These are phyloP conservation scores for Hirschfeldia incana DNA, from an alignment of 345 rosid species.

Conservation along the genomic window DNA sequence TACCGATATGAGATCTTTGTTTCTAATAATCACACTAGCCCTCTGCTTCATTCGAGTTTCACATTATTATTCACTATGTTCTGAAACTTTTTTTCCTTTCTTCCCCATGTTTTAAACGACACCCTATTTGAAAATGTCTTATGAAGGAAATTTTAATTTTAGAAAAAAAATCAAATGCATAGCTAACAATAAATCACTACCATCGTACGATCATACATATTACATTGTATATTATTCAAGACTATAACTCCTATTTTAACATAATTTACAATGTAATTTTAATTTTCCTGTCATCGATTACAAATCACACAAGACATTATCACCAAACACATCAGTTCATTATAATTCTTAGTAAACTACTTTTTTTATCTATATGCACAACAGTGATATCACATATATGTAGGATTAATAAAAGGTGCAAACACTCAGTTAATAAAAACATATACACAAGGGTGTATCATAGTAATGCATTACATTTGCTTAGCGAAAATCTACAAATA, in stretches of 20 bases:
- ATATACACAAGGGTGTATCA: not conserved
- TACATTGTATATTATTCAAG: not conserved
- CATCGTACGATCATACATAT: not conserved
- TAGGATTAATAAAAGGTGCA: not conserved
- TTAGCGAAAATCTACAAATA: conserved; percentile 23
- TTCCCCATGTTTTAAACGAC: too few relatives aligned
- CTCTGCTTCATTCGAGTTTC: too few relatives aligned
- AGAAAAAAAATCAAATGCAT: too few relatives aligned
- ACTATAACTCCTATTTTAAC: not conserved
- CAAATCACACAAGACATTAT: not conserved
- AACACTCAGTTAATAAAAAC: not conserved
- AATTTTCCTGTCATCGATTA: not conserved
- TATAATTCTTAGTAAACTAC: not conserved
- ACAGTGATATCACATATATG: not conserved
- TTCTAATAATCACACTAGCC: too few relatives aligned
- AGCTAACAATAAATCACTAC: not conserved
- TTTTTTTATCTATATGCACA: not conserved
- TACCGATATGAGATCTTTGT: too few relatives aligned
- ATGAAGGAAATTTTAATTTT: too few relatives aligned
- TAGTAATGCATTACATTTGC: conserved; percentile 14
- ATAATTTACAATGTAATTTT: too few relatives aligned
- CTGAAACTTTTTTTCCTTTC: too few relatives aligned
- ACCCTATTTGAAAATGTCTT: too few relatives aligned
- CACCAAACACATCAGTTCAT: not conserved
- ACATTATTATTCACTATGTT: too few relatives aligned